phyloP scores from a whole-genome alignment of 257 asterid species.

The Verbascum thapsus region DNA sequence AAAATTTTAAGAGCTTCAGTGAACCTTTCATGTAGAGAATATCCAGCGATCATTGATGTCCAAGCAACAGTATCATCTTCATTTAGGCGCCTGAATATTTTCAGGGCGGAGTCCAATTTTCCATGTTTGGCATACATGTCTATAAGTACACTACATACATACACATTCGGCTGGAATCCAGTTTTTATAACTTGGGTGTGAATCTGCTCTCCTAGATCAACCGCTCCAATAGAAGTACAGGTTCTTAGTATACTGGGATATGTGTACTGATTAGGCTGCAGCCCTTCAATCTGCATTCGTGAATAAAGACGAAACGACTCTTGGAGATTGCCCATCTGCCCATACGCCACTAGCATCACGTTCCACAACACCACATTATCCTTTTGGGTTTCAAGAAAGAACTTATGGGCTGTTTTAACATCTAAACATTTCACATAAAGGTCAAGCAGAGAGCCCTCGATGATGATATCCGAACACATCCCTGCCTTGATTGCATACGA shows the following conservation, averaged over 20 bases:
- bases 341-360: conserved; percentile 90
- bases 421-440: conserved; percentile 81
- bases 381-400: conserved; percentile 54
- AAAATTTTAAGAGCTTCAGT: conserved; percentile 66
- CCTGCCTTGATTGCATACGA: conserved; percentile 74
- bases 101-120: conserved; percentile 59
- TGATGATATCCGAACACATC: conserved; percentile 63
- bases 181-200: conserved; percentile 74
- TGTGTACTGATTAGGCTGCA: conserved; percentile 81
- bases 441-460: conserved; percentile 87
- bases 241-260: conserved; percentile 84
- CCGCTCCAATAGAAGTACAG: conserved; percentile 68
- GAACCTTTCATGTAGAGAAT: conserved; percentile 62
- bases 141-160: conserved; percentile 83
- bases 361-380: conserved; percentile 84
- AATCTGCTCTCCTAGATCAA: conserved; percentile 77
- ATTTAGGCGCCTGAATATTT: conserved; percentile 60
- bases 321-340: conserved; percentile 66
- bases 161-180: conserved; percentile 75
- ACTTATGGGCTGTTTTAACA: conserved; percentile 58
- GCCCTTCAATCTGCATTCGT: conserved; percentile 56
- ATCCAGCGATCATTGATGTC: conserved; percentile 91
- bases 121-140: conserved; percentile 86
- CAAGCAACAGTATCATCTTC: conserved; percentile 84
- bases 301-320: conserved; percentile 59